A percentile compares a stretch with the other conserved stretches of the same genome.
Evolutionary conservation across 176 grass and related monocot genomes (phyloP).

Genomic region (Echinochloa phyllopogon): DNA sequence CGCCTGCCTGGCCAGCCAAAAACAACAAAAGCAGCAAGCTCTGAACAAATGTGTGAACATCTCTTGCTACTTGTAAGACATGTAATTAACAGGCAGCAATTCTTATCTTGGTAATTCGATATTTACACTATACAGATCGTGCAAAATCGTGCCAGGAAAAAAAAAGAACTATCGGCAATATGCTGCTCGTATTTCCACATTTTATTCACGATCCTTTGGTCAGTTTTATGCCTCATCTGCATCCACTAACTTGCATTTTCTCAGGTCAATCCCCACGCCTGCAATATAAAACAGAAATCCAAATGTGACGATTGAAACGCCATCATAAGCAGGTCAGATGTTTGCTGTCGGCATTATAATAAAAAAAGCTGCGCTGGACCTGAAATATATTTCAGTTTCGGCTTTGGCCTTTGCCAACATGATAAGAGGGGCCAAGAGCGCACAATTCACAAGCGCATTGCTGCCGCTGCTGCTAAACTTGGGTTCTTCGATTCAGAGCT

Average conservation of each 20-base stretch:
- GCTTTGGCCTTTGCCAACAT: neutral
- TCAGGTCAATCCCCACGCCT: no score
- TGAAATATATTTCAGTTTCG: neutral
- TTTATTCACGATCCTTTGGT: neutral
- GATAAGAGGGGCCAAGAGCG: neutral
- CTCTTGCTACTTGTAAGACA: neutral
- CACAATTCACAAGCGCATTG: neutral
- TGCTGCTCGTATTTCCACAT: neutral
- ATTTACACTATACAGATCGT: no score
- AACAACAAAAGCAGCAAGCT: constrained; percentile 44
- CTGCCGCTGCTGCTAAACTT: neutral
- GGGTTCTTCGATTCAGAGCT: neutral
- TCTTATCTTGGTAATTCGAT: no score
- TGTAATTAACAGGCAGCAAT: neutral
- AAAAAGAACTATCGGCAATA: neutral
- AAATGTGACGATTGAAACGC: no score
- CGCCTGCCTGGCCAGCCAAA: constrained; percentile 34
- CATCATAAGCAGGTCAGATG: no score
- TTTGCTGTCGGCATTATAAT: no score
- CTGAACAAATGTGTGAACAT: neutral
- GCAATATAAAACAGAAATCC: no score
- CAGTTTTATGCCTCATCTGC: no score
- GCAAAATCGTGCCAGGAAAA: neutral
- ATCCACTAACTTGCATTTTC: neutral
- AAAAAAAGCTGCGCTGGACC: no score